Percentiles rank a stretch among this genome's conserved stretches.
Evolutionary conservation across 345 rosid species (phyloP).

Genomic region (Syzygium oleosum): DNA sequence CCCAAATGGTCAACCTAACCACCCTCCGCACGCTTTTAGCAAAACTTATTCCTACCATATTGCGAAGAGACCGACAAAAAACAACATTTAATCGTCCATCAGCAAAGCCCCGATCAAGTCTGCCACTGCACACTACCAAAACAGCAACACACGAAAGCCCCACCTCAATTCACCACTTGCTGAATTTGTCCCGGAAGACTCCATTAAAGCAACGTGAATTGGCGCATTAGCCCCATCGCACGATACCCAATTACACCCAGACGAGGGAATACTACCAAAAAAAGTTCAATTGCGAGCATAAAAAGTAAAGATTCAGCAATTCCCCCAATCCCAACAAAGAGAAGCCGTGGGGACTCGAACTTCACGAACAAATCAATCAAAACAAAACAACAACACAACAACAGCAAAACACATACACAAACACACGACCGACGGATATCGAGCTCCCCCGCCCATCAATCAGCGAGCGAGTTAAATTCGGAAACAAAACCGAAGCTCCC

Average conservation of each 20-base stretch:
- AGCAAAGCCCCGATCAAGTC: not conserved
- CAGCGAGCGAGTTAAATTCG: not conserved
- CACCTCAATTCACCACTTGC: not conserved
- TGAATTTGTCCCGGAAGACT: not conserved
- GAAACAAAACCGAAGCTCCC: not conserved
- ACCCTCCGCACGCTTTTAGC: not conserved
- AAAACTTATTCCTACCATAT: not conserved
- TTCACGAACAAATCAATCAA: not conserved
- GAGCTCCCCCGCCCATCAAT: not conserved
- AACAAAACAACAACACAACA: not conserved
- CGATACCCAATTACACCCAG: not conserved
- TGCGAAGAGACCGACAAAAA: not conserved
- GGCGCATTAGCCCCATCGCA: not conserved
- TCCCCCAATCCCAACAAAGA: not conserved
- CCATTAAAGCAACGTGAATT: not conserved
- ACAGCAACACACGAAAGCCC: not conserved
- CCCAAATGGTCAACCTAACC: not conserved
- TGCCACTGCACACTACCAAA: not conserved
- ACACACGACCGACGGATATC: not conserved
- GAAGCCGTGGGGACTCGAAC: not conserved
- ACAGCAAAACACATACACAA: not conserved
- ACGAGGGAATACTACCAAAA: not conserved
- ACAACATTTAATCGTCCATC: not conserved
- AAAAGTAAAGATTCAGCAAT: not conserved
- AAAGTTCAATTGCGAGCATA: not conserved